Evolutionary conservation across 805 yeast species (phyloP), one percentile per base, ranked within the genome.

Genomic region (Saturnispora hagleri): DNA sequence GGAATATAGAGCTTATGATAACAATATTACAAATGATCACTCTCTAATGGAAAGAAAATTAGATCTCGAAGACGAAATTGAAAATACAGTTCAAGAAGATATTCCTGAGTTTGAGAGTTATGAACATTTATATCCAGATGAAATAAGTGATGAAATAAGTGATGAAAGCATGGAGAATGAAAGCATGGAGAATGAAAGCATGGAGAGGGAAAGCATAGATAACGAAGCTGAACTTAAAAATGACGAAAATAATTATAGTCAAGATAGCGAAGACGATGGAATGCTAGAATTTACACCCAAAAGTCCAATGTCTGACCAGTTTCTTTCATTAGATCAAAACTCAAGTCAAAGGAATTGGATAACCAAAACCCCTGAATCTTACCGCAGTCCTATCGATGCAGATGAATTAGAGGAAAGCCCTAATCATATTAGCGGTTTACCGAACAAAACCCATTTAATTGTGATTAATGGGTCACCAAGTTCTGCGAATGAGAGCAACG

Each of bases 41-140:
- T 24, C 18, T 13, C 5, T 7, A 7, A 18, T 6, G 17, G 38
- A n/a, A 17, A 40, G 57, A 26, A 43, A 36, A 34, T 36, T 53
- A 26, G 55, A 51, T 28, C 48, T 54, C 35, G 59, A 42, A n/a
- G 51, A 51, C 45, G 60, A 57, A 26, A 44, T 54, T 13, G 59
- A 52, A 5, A 53, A 51, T 42, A 48, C 48, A 31, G 41, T 53
- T 15, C 26, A 26, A 1, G 48, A 40, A 5, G 31, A 35, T 20
- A 20, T 22, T 8, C 28, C 28, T 6, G 28, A 35, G 13, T 15
- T 35, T 5, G 46, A 46, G 20, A 50, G 51, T 28, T 40, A 53
- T 9, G 38, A 48, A 4, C 55, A 55, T 27, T 33, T 55, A 7
- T 55, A 53, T 51, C 58, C 58, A 10, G 50, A 20, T 38, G 51